Conservation (phyloP, 2,329 filamentous ascomycete genomes). For the Hymenotorrendiella dingleyae region DNA sequence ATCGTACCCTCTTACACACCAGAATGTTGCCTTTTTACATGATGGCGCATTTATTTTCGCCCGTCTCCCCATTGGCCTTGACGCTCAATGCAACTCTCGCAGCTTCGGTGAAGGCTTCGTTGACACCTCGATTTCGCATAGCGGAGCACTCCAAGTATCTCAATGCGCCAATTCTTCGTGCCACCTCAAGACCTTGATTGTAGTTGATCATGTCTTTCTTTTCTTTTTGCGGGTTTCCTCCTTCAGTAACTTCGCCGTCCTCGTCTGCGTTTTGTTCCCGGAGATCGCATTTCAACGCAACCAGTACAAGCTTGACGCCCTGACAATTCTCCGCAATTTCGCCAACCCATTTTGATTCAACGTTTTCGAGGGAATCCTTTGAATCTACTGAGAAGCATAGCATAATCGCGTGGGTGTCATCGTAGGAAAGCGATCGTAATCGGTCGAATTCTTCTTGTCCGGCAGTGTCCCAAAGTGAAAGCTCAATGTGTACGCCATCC, state of each 20-base stretch:
- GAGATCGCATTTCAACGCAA: conserved; percentile 94
- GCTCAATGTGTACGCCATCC: conserved; percentile 92
- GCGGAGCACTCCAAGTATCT: conserved; percentile 97
- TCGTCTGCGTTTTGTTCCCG: conserved; percentile 68
- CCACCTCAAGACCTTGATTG: conserved; percentile 85
- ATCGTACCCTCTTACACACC: conserved; percentile 5
- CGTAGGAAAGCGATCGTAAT: conserved; percentile 90
- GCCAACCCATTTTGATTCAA: conserved; percentile 96
- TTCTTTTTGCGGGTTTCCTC: conserved; percentile 43
- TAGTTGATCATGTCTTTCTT: conserved; percentile 78
- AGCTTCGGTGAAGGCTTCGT: conserved; percentile 97
- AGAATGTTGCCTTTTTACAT: conserved; percentile 42
- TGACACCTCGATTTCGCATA: conserved; percentile 95
- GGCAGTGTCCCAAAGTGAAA: conserved; percentile 97
- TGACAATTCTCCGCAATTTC: conserved; percentile 98
- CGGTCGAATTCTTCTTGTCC: conserved; percentile 99
- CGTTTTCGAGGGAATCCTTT: conserved; percentile 94
- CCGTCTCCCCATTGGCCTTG: conserved; percentile 51
- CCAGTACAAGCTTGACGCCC: conserved; percentile 87
- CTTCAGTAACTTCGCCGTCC: conserved; percentile 40
- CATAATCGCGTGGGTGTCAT: conserved; percentile 96
- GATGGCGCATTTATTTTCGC: conserved; percentile 53
- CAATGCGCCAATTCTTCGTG: conserved; percentile 83
- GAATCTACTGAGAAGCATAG: conserved; percentile 98
- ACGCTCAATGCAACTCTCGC: conserved; percentile 83